Evolutionary conservation across 2,329 filamentous ascomycete species (phyloP), one percentile per base, ranked within the genome.

Genomic region (Nemania serpens): DNA sequence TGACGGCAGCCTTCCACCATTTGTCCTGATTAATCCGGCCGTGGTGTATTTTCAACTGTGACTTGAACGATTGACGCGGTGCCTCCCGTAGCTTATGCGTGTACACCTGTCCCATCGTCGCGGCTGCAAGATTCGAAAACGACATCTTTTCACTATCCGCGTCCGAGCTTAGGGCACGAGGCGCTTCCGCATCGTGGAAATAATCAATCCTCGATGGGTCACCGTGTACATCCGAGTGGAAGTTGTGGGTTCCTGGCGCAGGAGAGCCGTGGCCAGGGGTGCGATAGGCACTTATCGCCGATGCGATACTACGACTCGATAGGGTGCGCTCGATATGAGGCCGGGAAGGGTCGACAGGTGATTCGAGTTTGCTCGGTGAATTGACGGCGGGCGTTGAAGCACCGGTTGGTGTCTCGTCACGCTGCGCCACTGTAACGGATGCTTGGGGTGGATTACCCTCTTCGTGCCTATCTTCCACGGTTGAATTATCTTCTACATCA

Each of bases 21-120:
- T 81, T 89, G 70, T 96, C 92, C 13, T 87, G 81, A 51, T 86
- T 85, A 11, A 98, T 84, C 12, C 92, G 86, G 1, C 94, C 93
- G 68, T 92, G 89, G 79, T 84, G 96, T 0, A 90, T 84, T 59
- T 81, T 87, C 1, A 98, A 85, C 43, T 91, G 90, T 70, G 95
- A 87, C 0, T 78, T 59, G 67, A 92, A 97, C 0, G 91, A 87
- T 66, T 89, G 86, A 5, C 84, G 81, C 0, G 92, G 89, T 20
- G 83, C 83, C 7, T 86, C 77, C 37, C 88, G 86, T 45, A 93
- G 85, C 47, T 83, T 82, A 58, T 87, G 84, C 0, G 91, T 96
- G 75, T 97, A 97, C 2, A 77, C 72, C 51, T 79, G 70, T 3
- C 75, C 72, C n/a, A 45, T 65, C 1, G 75, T 77, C 2, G 73